phyloP scores from a whole-genome alignment of 148 eudicot genomes.

The Silene uniflora region DNA sequence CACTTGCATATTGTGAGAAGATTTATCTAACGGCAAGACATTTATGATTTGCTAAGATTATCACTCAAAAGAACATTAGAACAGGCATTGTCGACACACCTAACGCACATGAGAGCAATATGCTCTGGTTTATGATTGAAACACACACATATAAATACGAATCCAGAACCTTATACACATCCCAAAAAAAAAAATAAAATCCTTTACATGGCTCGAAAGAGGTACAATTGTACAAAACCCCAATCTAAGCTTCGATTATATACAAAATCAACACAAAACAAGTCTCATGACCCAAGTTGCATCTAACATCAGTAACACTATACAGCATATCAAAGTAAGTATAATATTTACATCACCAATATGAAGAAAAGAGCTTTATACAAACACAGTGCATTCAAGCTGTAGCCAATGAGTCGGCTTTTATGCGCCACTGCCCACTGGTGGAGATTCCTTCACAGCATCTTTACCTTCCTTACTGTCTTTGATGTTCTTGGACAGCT shows the following conservation, averaged over 20 bases:
- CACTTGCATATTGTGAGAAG: too few relatives aligned
- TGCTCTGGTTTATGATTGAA: too few relatives aligned
- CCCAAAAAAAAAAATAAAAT: too few relatives aligned
- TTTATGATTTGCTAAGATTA: too few relatives aligned
- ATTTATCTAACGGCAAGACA: too few relatives aligned
- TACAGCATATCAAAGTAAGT: conserved; percentile 3
- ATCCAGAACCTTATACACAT: conserved; percentile 16
- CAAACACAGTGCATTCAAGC: conserved; percentile 25
- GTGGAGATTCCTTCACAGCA: conserved; percentile 38
- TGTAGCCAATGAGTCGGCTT: conserved; percentile 33
- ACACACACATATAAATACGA: background rate
- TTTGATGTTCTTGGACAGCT: conserved; percentile 54
- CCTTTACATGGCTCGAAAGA: conserved; percentile 3
- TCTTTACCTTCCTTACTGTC: conserved; percentile 33
- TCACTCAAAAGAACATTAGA: too few relatives aligned
- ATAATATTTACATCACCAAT: background rate
- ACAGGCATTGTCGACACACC: too few relatives aligned
- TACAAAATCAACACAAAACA: conserved; percentile 1
- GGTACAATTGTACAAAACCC: conserved; percentile 3
- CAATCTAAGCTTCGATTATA: conserved; percentile 8
- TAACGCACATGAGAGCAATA: too few relatives aligned
- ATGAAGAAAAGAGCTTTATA: conserved; percentile 1
- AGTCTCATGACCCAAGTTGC: conserved; percentile 6
- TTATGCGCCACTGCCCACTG: conserved; percentile 35
- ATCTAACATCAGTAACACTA: conserved; percentile 11